phyloP scores from a whole-genome alignment of 2,329 filamentous ascomycete species.

The Sphaerulina populicola region DNA sequence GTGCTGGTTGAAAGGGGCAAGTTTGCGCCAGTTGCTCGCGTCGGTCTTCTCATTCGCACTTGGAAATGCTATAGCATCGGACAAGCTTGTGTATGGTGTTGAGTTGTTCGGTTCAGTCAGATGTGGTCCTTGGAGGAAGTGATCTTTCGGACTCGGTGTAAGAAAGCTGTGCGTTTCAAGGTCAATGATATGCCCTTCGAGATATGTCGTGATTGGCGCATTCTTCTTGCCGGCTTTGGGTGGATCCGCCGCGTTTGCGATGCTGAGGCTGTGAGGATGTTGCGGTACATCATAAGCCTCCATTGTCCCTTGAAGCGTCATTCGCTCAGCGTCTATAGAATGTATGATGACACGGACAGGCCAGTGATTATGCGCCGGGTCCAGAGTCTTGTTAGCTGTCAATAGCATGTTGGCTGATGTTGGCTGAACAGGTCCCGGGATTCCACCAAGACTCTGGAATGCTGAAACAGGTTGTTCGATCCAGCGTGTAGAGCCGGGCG shows the following conservation, averaged over 20 bases:
- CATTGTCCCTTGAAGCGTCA: conserved; percentile 61
- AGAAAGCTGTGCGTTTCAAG: conserved; percentile 46
- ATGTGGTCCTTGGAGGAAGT: conserved; percentile 12
- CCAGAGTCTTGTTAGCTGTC: conserved; percentile 13
- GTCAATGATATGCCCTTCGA: conserved; percentile 63
- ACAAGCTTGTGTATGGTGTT: conserved; percentile 19
- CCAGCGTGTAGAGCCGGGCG: conserved; percentile 33
- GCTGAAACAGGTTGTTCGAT: conserved; percentile 29
- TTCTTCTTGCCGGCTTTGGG: conserved; percentile 37
- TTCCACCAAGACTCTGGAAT: conserved; percentile 7
- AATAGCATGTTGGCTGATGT: not conserved
- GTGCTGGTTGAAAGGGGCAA: conserved; percentile 38
- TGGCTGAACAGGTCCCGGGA: not conserved
- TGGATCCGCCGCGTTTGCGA: conserved; percentile 19
- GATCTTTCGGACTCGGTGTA: conserved; percentile 37
- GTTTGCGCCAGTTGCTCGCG: conserved; percentile 43
- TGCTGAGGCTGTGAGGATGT: conserved; percentile 30
- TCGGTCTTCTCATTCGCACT: conserved; percentile 39
- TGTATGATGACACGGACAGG: conserved; percentile 60
- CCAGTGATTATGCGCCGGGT: conserved; percentile 50
- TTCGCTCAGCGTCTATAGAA: conserved; percentile 50
- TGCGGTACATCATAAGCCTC: conserved; percentile 60
- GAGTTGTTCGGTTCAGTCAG: conserved; percentile 14
- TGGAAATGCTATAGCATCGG: conserved; percentile 37
- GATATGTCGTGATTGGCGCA: conserved; percentile 54